Evolutionary conservation across 1,284 basidiomycete genomes (phyloP), one percentile per base, ranked within the genome.

Genomic region (Schizophyllum amplum): DNA sequence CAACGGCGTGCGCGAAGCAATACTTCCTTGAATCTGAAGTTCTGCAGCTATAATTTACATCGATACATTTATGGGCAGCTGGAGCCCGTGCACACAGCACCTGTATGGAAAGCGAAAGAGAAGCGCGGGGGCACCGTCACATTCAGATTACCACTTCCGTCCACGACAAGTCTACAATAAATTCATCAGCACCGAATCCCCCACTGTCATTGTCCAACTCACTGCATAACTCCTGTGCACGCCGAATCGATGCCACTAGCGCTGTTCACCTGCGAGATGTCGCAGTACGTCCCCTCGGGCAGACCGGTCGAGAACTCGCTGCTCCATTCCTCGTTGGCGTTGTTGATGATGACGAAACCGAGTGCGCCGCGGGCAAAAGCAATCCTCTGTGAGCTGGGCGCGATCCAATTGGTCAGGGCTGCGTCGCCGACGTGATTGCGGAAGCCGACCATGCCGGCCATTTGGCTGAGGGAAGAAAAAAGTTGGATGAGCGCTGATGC

Each of bases 381-480:
- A 60, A 87, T 83, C 63, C 77, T 82, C 53, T 81, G 69, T 1
- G 75, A 70, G 60, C 75, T 72, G 4, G 80, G 78, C 4, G 82
- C 76, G 6, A 79, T 73, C 83, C 83, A 86, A 63, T 82, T 75
- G 3, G 69, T 78, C 15, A 86, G 60, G 0, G 72, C 67, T 2
- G 76, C 71, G 3, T 69, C 63, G 5, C 78, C 81, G 20, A 84
- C 83, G 22, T 71, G 72, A 65, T 86, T 86, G 52, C 75, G 74
- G 73, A 86, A 86, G 0, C 78, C 80, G 46, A 82, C 78, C 82
- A 87, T 84, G 1, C 83, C 83, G 5, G 72, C 69, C 51, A 86
- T 70, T 1, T n/a, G n/a, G n/a, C n/a, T n/a, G n/a, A n/a, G n/a
- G n/a, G n/a, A n/a, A n/a, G n/a, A n/a, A n/a, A n/a, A n/a, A n/a